These are phyloP conservation scores for Neurospora sp. DNA, from an alignment of 2,329 filamentous ascomycete species.

Conservation along the genomic window DNA sequence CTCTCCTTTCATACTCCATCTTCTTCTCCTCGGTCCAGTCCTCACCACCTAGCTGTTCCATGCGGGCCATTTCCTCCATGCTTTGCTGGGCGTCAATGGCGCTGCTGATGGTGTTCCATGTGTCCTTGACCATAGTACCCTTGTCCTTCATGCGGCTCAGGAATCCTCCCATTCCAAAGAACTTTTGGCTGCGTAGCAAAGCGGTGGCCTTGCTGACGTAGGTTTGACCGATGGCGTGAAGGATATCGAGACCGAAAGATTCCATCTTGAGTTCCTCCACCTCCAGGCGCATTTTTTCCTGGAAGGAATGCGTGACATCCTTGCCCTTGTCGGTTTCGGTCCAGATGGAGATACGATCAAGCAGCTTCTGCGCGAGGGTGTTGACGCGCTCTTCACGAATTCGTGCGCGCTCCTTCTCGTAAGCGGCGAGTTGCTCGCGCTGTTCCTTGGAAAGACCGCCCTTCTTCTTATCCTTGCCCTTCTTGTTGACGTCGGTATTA, in stretches of 20 bases:
- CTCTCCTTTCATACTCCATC: constrained; percentile 86
- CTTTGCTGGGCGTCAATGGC: constrained; percentile 96
- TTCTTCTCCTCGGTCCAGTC: constrained; percentile 98
- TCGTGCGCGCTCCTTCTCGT: constrained; percentile 74
- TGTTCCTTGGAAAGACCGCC: constrained; percentile 81
- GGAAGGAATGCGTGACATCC: constrained; percentile 82
- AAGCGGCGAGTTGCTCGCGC: constrained; percentile 79
- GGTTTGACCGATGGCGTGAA: constrained; percentile 87
- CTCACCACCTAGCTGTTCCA: constrained; percentile 89
- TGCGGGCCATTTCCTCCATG: constrained; percentile 97
- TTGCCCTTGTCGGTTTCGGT: constrained; percentile 87
- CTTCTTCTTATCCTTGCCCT: constrained; percentile 58
- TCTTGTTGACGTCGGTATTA: constrained; percentile 63
- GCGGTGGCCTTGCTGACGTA: constrained; percentile 82
- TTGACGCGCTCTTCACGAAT: constrained; percentile 82
- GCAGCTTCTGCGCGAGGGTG: constrained; percentile 71
- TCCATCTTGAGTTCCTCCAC: constrained; percentile 99
- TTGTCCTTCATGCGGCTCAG: constrained; percentile 92
- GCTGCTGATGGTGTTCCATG: constrained; percentile 93
- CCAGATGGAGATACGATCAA: constrained; percentile 88
- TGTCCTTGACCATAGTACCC: constrained; percentile 93
- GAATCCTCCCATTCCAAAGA: constrained; percentile 91
- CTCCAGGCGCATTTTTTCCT: constrained; percentile 88
- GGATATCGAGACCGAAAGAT: constrained; percentile 90
- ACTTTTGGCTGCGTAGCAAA: constrained; percentile 91